Evolutionary conservation across 2,329 filamentous ascomycete genomes (phyloP).

Genomic region (Fusarium abutilonis): DNA sequence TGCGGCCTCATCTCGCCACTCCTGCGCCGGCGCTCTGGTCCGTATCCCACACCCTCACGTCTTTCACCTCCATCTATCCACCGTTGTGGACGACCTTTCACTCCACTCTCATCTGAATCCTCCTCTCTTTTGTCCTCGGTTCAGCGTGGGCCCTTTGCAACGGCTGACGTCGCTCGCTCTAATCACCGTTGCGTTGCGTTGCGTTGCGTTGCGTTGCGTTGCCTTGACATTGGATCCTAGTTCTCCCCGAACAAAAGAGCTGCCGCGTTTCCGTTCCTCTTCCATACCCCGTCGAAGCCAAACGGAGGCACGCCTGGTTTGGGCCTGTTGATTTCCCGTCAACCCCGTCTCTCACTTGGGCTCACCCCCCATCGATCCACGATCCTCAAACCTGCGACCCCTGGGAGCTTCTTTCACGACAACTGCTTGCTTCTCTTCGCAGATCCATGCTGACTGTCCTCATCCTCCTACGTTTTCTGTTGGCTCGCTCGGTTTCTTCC

Average conservation of each 20-base stretch:
- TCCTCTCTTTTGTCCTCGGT: constrained; percentile 6
- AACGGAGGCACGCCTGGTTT: constrained; percentile 31
- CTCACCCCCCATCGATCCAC: constrained; percentile 41
- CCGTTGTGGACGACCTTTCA: constrained; percentile 10
- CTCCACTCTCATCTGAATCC: constrained; percentile 27
- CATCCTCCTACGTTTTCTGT: constrained; percentile 37
- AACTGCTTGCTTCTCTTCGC: constrained; percentile 35
- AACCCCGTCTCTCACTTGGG: constrained; percentile 33
- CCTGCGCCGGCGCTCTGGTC: constrained; percentile 31
- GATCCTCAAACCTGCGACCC: constrained; percentile 38
- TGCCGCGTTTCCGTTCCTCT: constrained; percentile 44
- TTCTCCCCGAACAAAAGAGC: constrained; percentile 45
- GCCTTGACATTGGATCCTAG: constrained; percentile 40
- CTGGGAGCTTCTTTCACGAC: constrained; percentile 39
- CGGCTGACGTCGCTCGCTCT: constrained; percentile 38
- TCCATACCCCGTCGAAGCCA: constrained; percentile 42
- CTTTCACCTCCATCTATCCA: constrained; percentile 7
- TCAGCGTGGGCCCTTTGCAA: constrained; percentile 38
- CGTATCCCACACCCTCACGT: constrained; percentile 31
- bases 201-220: constrained; percentile 41
- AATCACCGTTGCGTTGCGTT: constrained; percentile 30
- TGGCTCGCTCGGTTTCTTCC: constrained; percentile 41
- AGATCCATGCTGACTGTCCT: constrained; percentile 45
- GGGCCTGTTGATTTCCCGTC: constrained; percentile 31
- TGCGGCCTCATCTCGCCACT: constrained; percentile 44